These are phyloP conservation scores for Fistulinella prunicolor DNA, from an alignment of 768 basidiomycete species.

Conservation along the genomic window DNA sequence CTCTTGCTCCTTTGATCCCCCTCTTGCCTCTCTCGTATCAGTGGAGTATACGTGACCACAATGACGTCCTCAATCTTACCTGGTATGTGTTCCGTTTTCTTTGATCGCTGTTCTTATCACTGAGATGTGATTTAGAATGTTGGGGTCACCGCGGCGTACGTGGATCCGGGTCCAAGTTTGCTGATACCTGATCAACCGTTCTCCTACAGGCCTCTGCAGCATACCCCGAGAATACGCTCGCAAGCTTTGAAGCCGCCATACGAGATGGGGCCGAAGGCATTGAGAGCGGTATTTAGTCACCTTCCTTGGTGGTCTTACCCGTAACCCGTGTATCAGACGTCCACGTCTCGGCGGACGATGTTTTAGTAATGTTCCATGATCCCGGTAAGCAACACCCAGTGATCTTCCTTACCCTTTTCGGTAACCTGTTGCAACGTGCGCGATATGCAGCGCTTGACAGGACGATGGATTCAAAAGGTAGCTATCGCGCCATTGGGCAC, in stretches of 20 bases:
- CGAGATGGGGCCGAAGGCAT: constrained; percentile 95
- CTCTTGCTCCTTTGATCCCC: not conserved
- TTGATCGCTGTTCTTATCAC: not conserved
- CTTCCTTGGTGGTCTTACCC: constrained; percentile 36
- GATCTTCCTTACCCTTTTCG: constrained; percentile 23
- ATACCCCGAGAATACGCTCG: constrained; percentile 92
- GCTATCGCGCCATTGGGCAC: constrained; percentile 12
- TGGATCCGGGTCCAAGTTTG: constrained; percentile 31
- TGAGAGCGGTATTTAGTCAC: constrained; percentile 83
- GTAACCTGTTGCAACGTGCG: constrained; percentile 25
- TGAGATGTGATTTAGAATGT: constrained; percentile 51
- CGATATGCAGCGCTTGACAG: constrained; percentile 55
- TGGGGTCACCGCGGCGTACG: constrained; percentile 74
- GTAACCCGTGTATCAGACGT: constrained; percentile 78
- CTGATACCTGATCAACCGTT: constrained; percentile 1
- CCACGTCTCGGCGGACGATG: constrained; percentile 84
- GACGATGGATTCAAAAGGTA: constrained; percentile 79
- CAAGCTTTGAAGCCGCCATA: constrained; percentile 93
- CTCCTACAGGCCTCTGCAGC: constrained; percentile 72
- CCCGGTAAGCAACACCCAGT: constrained; percentile 49
- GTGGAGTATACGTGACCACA: constrained; percentile 3
- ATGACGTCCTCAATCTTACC: constrained; percentile 28
- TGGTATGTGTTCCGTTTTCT: constrained; percentile 17
- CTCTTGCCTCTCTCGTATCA: not conserved
- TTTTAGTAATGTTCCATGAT: constrained; percentile 96